These are phyloP conservation scores for Coleophoma eucalyptorum DNA, from an alignment of 2,329 filamentous ascomycete species.

Conservation along the genomic window DNA sequence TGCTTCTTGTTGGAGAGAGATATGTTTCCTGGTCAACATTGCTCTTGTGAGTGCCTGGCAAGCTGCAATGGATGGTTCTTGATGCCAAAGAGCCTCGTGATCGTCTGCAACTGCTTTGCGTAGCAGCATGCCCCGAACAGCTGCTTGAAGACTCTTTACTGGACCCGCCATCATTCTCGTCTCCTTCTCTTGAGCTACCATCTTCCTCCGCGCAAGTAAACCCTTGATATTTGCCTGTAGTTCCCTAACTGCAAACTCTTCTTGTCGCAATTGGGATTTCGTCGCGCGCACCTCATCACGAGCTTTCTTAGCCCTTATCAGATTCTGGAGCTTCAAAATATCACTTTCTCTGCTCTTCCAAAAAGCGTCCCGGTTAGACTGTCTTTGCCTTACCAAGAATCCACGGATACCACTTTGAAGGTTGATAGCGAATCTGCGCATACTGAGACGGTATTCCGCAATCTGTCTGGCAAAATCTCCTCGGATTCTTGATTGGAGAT, in stretches of 20 bases:
- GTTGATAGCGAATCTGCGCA: slow-evolving; percentile 74
- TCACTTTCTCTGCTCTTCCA: slow-evolving; percentile 69
- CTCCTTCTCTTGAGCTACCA: slow-evolving; percentile 52
- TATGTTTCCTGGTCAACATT: slow-evolving; percentile 51
- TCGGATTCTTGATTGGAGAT: slow-evolving; percentile 82
- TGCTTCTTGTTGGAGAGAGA: slow-evolving; percentile 45
- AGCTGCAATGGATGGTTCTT: slow-evolving; percentile 45
- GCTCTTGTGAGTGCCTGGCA: slow-evolving; percentile 67
- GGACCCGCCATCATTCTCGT: slow-evolving; percentile 47
- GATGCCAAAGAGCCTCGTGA: slow-evolving; percentile 45
- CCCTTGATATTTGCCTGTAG: slow-evolving; percentile 66
- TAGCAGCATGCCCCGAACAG: slow-evolving; percentile 62
- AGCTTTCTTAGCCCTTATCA: slow-evolving; percentile 67
- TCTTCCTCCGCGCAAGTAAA: slow-evolving; percentile 56
- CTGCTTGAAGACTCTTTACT: slow-evolving; percentile 60
- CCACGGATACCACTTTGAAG: slow-evolving; percentile 80
- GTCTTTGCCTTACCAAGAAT: slow-evolving; percentile 64
- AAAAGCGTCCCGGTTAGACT: slow-evolving; percentile 59
- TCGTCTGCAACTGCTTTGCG: slow-evolving; percentile 51
- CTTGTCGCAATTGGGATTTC: slow-evolving; percentile 56
- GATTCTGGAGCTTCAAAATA: slow-evolving; percentile 76
- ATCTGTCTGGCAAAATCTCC: slow-evolving; percentile 87
- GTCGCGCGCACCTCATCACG: slow-evolving; percentile 54
- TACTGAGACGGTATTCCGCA: slow-evolving; percentile 74
- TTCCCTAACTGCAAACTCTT: slow-evolving; percentile 58